Conservation (phyloP, 2,329 filamentous ascomycete species). For the Diaporthe citri region DNA sequence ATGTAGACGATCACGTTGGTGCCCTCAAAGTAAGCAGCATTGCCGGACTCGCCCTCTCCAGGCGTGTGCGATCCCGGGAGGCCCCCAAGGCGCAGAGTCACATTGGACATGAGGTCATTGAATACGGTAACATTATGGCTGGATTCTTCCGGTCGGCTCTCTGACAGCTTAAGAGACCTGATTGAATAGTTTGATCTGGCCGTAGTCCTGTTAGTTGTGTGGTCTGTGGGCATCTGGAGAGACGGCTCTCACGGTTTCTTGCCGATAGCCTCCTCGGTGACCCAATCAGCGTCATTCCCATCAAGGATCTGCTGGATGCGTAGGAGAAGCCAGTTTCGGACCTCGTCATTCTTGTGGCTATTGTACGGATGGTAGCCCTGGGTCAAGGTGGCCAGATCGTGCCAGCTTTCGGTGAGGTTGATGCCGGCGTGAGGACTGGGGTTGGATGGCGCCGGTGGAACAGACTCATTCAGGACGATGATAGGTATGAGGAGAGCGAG, state of each 20-base stretch:
- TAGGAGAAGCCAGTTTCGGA: constrained; percentile 80
- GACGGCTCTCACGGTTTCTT: constrained; percentile 41
- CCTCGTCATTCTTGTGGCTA: constrained; percentile 82
- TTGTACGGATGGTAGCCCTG: constrained; percentile 89
- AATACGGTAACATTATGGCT: constrained; percentile 73
- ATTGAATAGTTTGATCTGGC: constrained; percentile 28
- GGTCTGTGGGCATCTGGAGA: neutral
- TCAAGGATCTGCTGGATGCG: constrained; percentile 79
- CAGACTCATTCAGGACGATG: constrained; percentile 79
- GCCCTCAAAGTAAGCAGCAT: constrained; percentile 86
- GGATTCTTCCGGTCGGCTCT: constrained; percentile 14
- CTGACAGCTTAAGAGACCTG: constrained; percentile 12
- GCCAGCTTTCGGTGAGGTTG: constrained; percentile 89
- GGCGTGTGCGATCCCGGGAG: constrained; percentile 59
- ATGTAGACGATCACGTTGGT: constrained; percentile 95
- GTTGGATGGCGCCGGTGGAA: constrained; percentile 74
- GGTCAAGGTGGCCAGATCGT: constrained; percentile 82
- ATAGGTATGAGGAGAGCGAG: constrained; percentile 80
- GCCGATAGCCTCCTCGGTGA: constrained; percentile 51
- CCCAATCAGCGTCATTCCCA: constrained; percentile 67
- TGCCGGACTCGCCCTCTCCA: constrained; percentile 47
- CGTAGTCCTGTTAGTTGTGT: neutral
- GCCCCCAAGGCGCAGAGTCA: constrained; percentile 62
- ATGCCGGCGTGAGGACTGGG: constrained; percentile 68
- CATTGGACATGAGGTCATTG: constrained; percentile 83